Conservation (phyloP, 495 filamentous ascomycete genomes). For the Apiosordaria backusii region DNA sequence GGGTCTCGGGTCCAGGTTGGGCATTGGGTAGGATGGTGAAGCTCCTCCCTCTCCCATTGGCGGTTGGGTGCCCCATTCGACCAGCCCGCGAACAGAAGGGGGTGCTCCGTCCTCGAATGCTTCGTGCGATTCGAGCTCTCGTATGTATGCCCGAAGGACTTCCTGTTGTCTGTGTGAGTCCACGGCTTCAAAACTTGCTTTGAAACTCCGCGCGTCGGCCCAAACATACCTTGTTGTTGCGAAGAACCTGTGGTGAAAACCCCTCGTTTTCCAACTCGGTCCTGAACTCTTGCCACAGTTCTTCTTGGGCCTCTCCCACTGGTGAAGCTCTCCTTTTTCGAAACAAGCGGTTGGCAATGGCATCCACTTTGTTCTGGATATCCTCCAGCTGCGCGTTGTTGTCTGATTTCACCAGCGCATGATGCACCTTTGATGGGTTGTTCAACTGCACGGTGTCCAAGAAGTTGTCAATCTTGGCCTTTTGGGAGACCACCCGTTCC, state of each 20-base stretch:
- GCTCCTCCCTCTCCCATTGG: conserved; percentile 23
- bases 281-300: conserved; percentile 52
- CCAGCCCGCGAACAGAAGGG: conserved; percentile 41
- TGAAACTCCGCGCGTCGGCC: not conserved
- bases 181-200: not conserved
- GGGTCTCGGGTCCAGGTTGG: conserved; percentile 25
- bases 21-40: conserved; percentile 18
- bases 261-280: conserved; percentile 51
- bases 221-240: conserved; percentile 46
- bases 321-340: conserved; percentile 35
- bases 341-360: conserved; percentile 45
- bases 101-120: conserved; percentile 33
- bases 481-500: conserved; percentile 38
- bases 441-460: conserved; percentile 46
- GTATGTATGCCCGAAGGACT: conserved; percentile 53
- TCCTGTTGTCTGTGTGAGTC: conserved; percentile 34
- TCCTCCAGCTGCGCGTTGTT: conserved; percentile 31
- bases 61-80: conserved; percentile 20
- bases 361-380: conserved; percentile 51
- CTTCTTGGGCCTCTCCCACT: conserved; percentile 41
- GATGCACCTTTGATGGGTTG: conserved; percentile 35
- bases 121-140: conserved; percentile 45
- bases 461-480: conserved; percentile 43
- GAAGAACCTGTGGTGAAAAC: conserved; percentile 48
- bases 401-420: conserved; percentile 20